Evolutionary conservation across 106 monocot genomes (phyloP), one percentile per base, ranked within the genome.

Genomic region (Ottelia alismoides): DNA sequence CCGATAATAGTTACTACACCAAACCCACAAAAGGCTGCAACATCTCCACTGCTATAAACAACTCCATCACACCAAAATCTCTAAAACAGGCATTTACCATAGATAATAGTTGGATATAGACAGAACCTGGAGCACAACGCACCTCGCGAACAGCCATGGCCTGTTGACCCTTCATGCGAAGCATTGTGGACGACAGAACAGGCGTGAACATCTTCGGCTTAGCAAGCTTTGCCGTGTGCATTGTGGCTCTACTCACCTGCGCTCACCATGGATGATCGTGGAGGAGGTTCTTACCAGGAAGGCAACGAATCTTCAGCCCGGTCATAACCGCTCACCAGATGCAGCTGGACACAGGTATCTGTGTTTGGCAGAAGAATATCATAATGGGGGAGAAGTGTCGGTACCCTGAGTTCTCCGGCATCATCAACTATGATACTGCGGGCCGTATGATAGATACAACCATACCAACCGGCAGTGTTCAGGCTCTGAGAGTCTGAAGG

Each of bases 371-470:
- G 63, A 79, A 57, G 60, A 65, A 62, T 55, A 85, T 85, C 45
- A 66, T 85, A 20, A 79, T 85, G 84, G 84, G 84, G 11, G 84
- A 67, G 66, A 85, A 85, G 57, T 85, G 85, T 32, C 76, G 73
- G 64, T 62, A 71, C 43, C 80, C 85, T 0, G 80, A 80, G 14
- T 85, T 76, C 65, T 85, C 85, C 6, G 85, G 85, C 22, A 27
- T 70, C 25, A 76, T 85, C 43, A 63, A 30, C 28, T 85, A 85
- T 46, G 80, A 85, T 27, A 19, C 85, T 22, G 55, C 30, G 14
- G 85, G 80, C 9, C 76, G 71, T 16, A 28, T 80, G 35, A 49
- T 73, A 21, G 69, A 22, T 14, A 48, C 49, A 17, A 27, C 0
- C 28, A 60, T 2, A 24, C 12, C 47, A 28, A 45, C 16, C 27